Evolutionary conservation across 257 asterid species (phyloP), one percentile per base, ranked within the genome.

Genomic region (Schizonepeta tenuifolia): DNA sequence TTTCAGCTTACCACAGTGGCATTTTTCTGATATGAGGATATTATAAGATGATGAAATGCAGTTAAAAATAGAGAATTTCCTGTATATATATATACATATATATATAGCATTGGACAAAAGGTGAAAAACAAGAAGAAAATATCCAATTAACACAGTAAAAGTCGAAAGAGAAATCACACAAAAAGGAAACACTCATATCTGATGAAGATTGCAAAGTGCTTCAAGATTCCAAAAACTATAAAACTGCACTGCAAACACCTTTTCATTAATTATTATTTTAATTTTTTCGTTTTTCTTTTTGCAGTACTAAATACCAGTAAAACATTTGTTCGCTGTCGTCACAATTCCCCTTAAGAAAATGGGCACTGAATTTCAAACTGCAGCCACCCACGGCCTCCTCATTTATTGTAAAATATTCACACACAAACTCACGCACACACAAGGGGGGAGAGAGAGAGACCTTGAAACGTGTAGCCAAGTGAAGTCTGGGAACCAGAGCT

Each of bases 401-500:
- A 24, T 56, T 56, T 56, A 56, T 22, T 56, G 11, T 24, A 31
- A 31, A 31, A 31, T 10, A 13, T 2, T 22, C 21, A n/a, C 21
- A 17, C 56, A 20, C 60, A 54, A 38, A 7, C 41, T 7, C 41
- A 7, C 2, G 8, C 10, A 7, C 10, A 7, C 1, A 50, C 2
- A 17, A 1, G 0, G 15, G 6, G 9, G 2, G 9, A 7, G 43
- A 38, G 43, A 65, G 11, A 40, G 5, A 9, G 61, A 90, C 96
- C 96, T 91, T 35, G 97, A 91, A 76, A 89, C 86, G 22, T 89
- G 95, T 75, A 86, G 90, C 97, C 97, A 91, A 63, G 85, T 83
- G 85, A 84, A 87, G 54, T 91, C 95, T 0, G 92, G 90, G 38
- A 84, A 86, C 86, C 91, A 87, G 72, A 73, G 78, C 72, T 91